Conservation (phyloP, 2,329 filamentous ascomycete genomes). For the Penicillium janthinellum region DNA sequence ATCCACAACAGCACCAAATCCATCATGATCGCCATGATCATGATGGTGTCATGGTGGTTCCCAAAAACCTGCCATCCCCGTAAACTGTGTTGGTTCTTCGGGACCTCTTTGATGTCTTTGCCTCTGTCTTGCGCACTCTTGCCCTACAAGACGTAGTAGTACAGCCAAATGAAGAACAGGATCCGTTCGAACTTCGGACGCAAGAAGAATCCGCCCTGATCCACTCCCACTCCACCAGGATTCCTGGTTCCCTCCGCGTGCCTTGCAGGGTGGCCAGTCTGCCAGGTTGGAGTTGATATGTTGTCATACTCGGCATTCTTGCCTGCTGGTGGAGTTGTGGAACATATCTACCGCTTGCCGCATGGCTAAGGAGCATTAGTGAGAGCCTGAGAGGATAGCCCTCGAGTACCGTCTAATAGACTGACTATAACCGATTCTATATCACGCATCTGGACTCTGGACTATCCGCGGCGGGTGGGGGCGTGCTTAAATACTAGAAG, state of each 20-base stretch:
- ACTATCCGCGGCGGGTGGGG: neutral
- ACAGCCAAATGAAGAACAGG: neutral
- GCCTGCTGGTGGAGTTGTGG: neutral
- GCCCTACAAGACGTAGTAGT: too few relatives aligned
- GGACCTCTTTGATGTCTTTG: neutral
- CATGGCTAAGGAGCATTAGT: neutral
- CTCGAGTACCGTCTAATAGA: too few relatives aligned
- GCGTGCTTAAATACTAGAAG: neutral
- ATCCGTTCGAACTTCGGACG: neutral
- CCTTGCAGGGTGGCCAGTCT: neutral
- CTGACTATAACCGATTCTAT: neutral
- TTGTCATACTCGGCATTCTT: neutral
- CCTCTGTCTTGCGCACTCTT: neutral
- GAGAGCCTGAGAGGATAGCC: too few relatives aligned
- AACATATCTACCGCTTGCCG: neutral
- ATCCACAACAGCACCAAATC: conserved; percentile 2
- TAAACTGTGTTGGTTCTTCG: neutral
- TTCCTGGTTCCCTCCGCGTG: neutral
- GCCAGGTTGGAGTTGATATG: neutral
- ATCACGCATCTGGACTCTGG: neutral
- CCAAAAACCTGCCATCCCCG: conserved; percentile 31
- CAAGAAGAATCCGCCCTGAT: neutral
- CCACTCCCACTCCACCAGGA: neutral
- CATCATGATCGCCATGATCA: neutral
- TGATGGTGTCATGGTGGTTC: neutral